A percentile compares a stretch with the other conserved stretches of the same genome.
phyloP scores from a whole-genome alignment of 2,329 filamentous ascomycete genomes.

The Arachnopeziza araneosa region DNA sequence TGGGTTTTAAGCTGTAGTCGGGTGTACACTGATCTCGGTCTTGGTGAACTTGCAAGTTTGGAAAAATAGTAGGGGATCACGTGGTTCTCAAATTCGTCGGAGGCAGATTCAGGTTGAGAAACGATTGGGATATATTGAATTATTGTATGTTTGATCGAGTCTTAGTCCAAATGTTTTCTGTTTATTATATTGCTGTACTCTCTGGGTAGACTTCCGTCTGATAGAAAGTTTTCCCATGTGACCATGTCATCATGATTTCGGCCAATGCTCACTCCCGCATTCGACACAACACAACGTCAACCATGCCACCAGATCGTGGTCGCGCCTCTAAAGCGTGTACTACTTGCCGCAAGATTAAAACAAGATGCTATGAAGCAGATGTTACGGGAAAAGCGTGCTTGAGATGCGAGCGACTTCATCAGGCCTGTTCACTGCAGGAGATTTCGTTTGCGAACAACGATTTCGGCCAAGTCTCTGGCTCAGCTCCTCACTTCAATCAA shows the following conservation, averaged over 20 bases:
- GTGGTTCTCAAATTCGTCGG: no score
- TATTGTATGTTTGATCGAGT: no score
- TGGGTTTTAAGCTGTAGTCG: no score
- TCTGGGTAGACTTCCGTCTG: no score
- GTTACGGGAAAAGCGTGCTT: slow-evolving; percentile 30
- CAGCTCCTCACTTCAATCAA: not conserved
- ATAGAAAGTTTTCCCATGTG: not conserved
- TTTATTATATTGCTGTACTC: no score
- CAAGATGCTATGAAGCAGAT: slow-evolving; percentile 35
- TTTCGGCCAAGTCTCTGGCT: not conserved
- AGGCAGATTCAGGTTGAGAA: no score
- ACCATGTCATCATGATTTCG: not conserved
- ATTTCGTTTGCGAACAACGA: not conserved
- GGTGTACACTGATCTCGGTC: no score
- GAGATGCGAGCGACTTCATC: slow-evolving; percentile 33
- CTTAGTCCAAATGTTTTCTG: no score
- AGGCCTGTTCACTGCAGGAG: slow-evolving; percentile 31
- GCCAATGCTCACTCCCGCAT: not conserved
- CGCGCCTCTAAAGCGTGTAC: slow-evolving; percentile 30
- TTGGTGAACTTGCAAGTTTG: no score
- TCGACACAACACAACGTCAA: not conserved
- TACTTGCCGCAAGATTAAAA: slow-evolving; percentile 37
- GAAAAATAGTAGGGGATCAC: no score
- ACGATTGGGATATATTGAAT: no score
- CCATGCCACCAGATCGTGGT: slow-evolving; percentile 12